Percentiles rank a stretch among this genome's conserved stretches.
phyloP scores from a whole-genome alignment of 495 filamentous ascomycete species.

The Penicillium ucsense region DNA sequence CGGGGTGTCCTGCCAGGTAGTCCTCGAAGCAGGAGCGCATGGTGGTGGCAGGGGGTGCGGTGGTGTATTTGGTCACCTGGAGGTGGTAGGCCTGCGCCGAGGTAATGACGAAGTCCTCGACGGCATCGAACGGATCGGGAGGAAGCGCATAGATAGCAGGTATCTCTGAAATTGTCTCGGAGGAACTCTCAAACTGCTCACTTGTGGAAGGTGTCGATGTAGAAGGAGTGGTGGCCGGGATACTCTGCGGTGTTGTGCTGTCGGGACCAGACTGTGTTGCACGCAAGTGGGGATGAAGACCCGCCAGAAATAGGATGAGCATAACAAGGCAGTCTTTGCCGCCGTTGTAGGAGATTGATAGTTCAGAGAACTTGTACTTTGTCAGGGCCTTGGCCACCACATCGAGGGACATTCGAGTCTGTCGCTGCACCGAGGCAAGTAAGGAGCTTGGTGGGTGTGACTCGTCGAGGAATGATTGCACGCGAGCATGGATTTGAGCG shows the following conservation, averaged over 20 bases:
- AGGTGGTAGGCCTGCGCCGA: slow-evolving; percentile 63
- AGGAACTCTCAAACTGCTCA: background rate
- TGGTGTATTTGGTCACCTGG: slow-evolving; percentile 63
- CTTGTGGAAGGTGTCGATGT: background rate
- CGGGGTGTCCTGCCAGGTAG: slow-evolving; percentile 54
- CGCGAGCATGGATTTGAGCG: slow-evolving; percentile 48
- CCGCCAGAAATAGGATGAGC: slow-evolving; percentile 76
- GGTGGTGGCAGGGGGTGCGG: slow-evolving; percentile 42
- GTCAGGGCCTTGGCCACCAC: slow-evolving; percentile 64
- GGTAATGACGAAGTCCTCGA: slow-evolving; percentile 69
- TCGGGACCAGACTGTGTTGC: background rate
- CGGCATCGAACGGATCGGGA: slow-evolving; percentile 66
- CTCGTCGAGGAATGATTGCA: slow-evolving; percentile 60
- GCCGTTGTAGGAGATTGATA: slow-evolving; percentile 93
- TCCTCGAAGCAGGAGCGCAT: slow-evolving; percentile 56
- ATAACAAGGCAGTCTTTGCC: slow-evolving; percentile 97
- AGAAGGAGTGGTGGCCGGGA: background rate
- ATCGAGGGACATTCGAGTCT: slow-evolving; percentile 57
- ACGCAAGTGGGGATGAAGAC: slow-evolving; percentile 33
- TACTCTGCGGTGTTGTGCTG: background rate
- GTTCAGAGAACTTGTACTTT: slow-evolving; percentile 61
- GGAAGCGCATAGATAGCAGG: slow-evolving; percentile 85
- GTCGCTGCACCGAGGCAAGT: slow-evolving; percentile 53
- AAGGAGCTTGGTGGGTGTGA: slow-evolving; percentile 47
- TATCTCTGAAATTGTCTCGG: slow-evolving; percentile 26